Conservation (phyloP, 192 early-diverging fungal species). For the Backusella luteola region DNA sequence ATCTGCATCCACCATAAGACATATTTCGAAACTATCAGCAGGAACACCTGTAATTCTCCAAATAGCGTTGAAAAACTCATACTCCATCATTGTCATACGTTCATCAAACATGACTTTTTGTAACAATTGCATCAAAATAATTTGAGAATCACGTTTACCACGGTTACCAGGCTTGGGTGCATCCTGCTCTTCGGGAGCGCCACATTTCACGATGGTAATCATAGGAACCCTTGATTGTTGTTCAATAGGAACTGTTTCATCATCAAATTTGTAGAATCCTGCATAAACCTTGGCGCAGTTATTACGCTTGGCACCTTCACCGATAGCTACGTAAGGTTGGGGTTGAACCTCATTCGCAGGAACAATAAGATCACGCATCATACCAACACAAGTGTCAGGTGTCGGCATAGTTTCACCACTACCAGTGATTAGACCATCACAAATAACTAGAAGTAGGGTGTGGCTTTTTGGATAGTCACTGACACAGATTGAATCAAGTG, state of each 20-base stretch:
- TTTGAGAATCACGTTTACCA: constrained; percentile 89
- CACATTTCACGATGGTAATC: constrained; percentile 69
- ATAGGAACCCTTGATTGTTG: constrained; percentile 62
- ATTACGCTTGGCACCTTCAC: constrained; percentile 71
- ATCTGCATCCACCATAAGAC: constrained; percentile 80
- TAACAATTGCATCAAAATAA: constrained; percentile 86
- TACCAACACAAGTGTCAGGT: constrained; percentile 71
- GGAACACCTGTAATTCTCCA: constrained; percentile 72
- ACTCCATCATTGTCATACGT: constrained; percentile 69
- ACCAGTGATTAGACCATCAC: constrained; percentile 90
- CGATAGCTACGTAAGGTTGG: constrained; percentile 74
- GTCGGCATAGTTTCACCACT: constrained; percentile 70
- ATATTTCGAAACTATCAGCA: constrained; percentile 76
- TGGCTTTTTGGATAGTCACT: constrained; percentile 83
- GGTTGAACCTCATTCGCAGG: constrained; percentile 52
- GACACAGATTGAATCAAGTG: constrained; percentile 79
- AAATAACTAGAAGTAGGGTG: constrained; percentile 83
- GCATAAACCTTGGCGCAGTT: constrained; percentile 80
- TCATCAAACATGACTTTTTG: constrained; percentile 77
- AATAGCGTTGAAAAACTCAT: constrained; percentile 69
- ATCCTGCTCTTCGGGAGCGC: constrained; percentile 43
- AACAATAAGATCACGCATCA: constrained; percentile 62
- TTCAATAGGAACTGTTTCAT: constrained; percentile 50
- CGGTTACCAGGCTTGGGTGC: constrained; percentile 67
- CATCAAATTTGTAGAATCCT: constrained; percentile 62